phyloP scores from a whole-genome alignment of 1,284 basidiomycete genomes.

The Sanghuangporus weigelae region DNA sequence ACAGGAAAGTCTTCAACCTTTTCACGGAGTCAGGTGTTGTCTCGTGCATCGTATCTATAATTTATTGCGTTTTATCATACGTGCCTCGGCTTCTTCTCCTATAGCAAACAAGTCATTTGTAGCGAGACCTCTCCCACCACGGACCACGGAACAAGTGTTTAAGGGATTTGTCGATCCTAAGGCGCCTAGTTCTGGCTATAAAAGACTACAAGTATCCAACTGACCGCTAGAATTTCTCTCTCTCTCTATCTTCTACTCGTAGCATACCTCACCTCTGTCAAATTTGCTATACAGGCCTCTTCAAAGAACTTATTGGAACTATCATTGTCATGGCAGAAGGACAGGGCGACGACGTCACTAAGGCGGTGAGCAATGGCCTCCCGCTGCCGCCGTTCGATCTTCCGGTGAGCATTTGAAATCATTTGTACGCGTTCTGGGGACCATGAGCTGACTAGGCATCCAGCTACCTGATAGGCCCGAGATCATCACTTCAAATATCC shows the following conservation, averaged over 20 bases:
- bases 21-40: neutral
- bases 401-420: slow-evolving; percentile 24
- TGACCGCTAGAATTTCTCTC: neutral
- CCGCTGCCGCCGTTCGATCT: slow-evolving; percentile 27
- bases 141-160: neutral
- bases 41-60: too few species aligned
- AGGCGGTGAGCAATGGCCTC: slow-evolving; percentile 31
- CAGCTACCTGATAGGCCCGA: slow-evolving; percentile 49
- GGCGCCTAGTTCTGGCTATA: neutral
- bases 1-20: neutral
- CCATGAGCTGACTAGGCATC: neutral
- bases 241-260: neutral
- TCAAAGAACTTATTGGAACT: neutral
- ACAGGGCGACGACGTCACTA: slow-evolving; percentile 15
- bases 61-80: neutral
- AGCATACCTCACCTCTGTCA: neutral
- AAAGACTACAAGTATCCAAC: neutral
- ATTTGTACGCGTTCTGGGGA: neutral
- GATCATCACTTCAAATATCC: slow-evolving; percentile 50
- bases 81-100: neutral
- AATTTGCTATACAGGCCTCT: neutral
- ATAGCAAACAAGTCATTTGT: neutral
- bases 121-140: neutral
- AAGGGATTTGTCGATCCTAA: neutral
- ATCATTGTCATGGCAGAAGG: slow-evolving; percentile 1